phyloP scores from a whole-genome alignment of 352 stramenopile species.

The Nothophytophthora sp. region DNA sequence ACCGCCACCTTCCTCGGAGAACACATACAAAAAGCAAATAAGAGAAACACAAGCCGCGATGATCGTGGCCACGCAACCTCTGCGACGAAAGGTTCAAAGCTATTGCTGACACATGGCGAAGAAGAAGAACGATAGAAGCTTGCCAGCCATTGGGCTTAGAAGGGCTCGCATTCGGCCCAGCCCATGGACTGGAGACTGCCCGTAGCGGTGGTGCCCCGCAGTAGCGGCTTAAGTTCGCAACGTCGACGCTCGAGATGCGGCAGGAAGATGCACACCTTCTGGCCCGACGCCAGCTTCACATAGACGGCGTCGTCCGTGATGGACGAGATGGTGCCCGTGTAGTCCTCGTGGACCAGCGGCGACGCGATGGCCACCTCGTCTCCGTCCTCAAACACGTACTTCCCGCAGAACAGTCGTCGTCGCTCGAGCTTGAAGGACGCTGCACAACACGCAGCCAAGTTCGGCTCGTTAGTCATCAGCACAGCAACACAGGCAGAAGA shows the following conservation, averaged over 20 bases:
- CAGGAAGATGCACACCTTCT: conserved; percentile 69
- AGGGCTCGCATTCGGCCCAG: conserved; percentile 67
- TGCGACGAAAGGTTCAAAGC: too few relatives aligned
- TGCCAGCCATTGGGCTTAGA: too few relatives aligned
- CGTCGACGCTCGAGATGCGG: conserved; percentile 52
- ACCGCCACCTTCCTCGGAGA: too few relatives aligned
- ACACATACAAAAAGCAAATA: too few relatives aligned
- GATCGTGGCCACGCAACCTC: too few relatives aligned
- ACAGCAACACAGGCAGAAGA: too few relatives aligned
- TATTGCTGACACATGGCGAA: too few relatives aligned
- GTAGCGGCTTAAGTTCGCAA: conserved; percentile 65
- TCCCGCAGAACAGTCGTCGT: conserved; percentile 60
- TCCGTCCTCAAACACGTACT: conserved; percentile 80
- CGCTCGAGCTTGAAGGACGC: conserved; percentile 50
- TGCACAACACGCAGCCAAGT: conserved; percentile 20
- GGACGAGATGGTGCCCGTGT: conserved; percentile 77
- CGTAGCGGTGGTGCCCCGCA: conserved; percentile 48
- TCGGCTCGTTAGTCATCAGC: too few relatives aligned
- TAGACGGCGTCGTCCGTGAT: conserved; percentile 75
- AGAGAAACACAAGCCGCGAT: too few relatives aligned
- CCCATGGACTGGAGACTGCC: conserved; percentile 52
- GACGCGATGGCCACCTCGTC: conserved; percentile 76
- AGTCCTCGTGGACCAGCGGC: conserved; percentile 65
- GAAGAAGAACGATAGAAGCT: too few relatives aligned
- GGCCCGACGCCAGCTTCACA: conserved; percentile 60